Evolutionary conservation across 108 stramenopile species (phyloP), one percentile per base, ranked within the genome.

Genomic region (Conticribra guillardii): DNA sequence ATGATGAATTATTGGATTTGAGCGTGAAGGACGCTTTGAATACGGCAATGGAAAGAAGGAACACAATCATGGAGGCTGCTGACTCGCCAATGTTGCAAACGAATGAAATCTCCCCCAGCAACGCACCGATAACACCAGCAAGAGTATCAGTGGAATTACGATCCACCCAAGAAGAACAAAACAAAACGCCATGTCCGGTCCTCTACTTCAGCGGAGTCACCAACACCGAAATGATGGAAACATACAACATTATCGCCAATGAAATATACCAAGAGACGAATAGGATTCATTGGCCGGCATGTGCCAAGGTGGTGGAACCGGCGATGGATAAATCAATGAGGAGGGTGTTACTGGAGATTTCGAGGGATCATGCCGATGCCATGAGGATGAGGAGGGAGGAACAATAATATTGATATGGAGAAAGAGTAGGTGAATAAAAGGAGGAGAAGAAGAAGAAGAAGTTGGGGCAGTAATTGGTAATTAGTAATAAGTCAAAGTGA

Each of bases 201-300:
- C 57, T 88, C 16, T 77, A 86, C 31, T 92, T 92, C 79, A 71
- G 68, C 26, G 91, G 91, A 0, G 85, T 92, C 53, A 49, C 64
- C 26, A 87, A 89, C 50, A 33, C 29, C 0, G 88, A 92, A 84
- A 89, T 92, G 88, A 88, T 92, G 88, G 71, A 61, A 16, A 78
- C 84, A 27, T 92, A 86, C 60, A 68, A 71, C 3, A 88, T 92
- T 24, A 71, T 89, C 0, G 76, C 76, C 2, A 54, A 76, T 57
- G 85, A 89, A 75, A 85, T 89, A 44, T 88, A 85, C 50, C 32
- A 72, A 54, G 88, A 92, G 71, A 85, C 74, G 9, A 77, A 76
- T 29, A 75, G 82, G 2, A 57, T 54, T 19, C 37, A 65, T 33
- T 67, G 63, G 47, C 80, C 84, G 47, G 91, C 88, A 23, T 92